A percentile compares a stretch with the other conserved stretches of the same genome.
These are phyloP conservation scores for Curvularia hawaiiensis DNA, from an alignment of 2,329 filamentous ascomycete species.

Conservation along the genomic window DNA sequence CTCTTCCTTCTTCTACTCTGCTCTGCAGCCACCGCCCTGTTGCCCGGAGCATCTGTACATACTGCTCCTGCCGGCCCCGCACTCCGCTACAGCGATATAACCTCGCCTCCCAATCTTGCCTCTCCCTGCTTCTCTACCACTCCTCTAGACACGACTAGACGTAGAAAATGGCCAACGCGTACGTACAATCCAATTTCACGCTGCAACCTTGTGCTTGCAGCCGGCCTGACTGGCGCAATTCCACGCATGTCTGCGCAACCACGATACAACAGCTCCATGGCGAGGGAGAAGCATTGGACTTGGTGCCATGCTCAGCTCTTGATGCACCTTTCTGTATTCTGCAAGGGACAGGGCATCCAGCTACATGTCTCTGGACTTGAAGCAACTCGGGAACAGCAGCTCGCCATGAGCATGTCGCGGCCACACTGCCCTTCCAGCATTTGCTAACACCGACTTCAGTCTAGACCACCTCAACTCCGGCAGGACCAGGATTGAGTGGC, in stretches of 20 bases:
- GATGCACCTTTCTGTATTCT: not conserved
- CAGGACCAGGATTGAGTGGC: conserved; percentile 73
- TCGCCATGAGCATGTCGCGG: not conserved
- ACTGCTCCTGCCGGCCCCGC: conserved; percentile 25
- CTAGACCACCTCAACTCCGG: conserved; percentile 76
- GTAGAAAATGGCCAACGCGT: conserved; percentile 68
- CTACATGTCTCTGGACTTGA: not conserved
- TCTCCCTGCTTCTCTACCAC: not conserved
- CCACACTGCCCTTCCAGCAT: not conserved
- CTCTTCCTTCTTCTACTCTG: conserved; percentile 7
- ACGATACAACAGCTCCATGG: not conserved
- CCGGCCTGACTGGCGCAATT: not conserved
- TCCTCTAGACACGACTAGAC: conserved; percentile 8
- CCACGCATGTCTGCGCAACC: not conserved
- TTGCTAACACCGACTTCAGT: conserved; percentile 23
- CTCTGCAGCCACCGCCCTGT: conserved; percentile 9
- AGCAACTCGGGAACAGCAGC: not conserved
- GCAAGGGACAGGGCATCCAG: not conserved
- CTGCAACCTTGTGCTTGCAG: not conserved
- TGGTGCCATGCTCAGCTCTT: not conserved
- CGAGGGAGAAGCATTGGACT: not conserved
- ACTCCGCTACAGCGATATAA: conserved; percentile 17
- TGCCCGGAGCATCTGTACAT: conserved; percentile 19
- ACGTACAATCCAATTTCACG: conserved; percentile 46
- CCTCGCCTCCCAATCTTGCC: conserved; percentile 17